These are phyloP conservation scores for Russula sp. DNA, from an alignment of 768 basidiomycete species.

Conservation along the genomic window DNA sequence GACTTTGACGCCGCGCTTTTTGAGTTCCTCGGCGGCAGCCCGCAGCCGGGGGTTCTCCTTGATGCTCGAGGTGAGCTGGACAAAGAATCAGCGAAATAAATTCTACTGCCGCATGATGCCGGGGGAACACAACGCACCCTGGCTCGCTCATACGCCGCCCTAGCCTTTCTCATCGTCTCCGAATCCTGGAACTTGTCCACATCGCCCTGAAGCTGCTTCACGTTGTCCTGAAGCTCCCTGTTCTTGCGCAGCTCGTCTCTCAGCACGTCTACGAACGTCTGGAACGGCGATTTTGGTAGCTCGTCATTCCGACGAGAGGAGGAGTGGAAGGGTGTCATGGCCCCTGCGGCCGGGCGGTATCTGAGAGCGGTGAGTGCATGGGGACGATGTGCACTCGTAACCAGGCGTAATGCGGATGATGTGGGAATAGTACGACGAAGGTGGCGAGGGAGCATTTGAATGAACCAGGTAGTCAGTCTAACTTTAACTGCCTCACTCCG, in stretches of 20 bases:
- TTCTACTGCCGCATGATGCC: background rate
- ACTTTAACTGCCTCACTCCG: no score
- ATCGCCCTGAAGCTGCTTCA: constrained; percentile 95
- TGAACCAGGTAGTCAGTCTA: background rate
- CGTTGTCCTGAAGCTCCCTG: constrained; percentile 90
- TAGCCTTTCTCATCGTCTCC: constrained; percentile 89
- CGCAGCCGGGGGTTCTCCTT: constrained; percentile 91
- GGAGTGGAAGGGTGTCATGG: constrained; percentile 47
- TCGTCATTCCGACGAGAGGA: constrained; percentile 58
- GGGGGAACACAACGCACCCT: constrained; percentile 50
- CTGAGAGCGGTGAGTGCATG: constrained; percentile 31
- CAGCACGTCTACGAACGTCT: constrained; percentile 92
- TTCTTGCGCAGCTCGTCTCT: constrained; percentile 92
- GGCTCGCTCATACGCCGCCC: constrained; percentile 89
- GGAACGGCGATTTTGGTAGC: constrained; percentile 85
- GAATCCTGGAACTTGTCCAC: constrained; percentile 97
- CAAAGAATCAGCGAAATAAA: background rate
- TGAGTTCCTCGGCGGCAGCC: constrained; percentile 90
- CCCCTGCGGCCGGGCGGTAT: constrained; percentile 24
- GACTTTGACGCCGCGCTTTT: constrained; percentile 83
- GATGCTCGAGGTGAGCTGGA: constrained; percentile 83
- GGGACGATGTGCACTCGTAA: constrained; percentile 23
- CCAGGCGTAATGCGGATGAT: constrained; percentile 26
- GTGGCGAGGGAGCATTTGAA: constrained; percentile 38
- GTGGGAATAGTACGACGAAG: constrained; percentile 36